Base-by-base conservation (phyloP, 805 yeast species). In the Barnettozyma sucrosica region DNA sequence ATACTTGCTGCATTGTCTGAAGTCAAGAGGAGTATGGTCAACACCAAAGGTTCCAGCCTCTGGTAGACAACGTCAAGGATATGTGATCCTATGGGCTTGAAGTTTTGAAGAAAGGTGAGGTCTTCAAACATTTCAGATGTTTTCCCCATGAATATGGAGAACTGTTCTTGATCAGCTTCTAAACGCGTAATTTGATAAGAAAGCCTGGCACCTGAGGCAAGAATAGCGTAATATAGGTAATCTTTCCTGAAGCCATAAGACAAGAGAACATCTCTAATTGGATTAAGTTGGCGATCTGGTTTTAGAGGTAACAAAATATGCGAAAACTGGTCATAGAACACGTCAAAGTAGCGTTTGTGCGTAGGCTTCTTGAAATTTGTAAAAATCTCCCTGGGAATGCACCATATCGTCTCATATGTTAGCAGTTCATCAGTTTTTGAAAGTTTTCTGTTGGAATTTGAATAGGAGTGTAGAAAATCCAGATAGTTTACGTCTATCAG, bases 301-400 rank as follows among this genome's bases (percentile, higher is more conserved):
- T 28, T 28, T 7, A 28, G 4, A 13, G 66, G 66, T 45, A 59
- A 37, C 11, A 60, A 32, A 7, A 56, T 43, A 28, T 52, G 51
- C 7, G 63, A 51, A 28, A 59, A 56, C 21, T 55, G 56, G 5
- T 49, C 45, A 37, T 54, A 57, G 33, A 61, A 62, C 10, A 55
- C 40, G 24, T 53, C 52, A 33, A 62, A 49, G 42, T 61, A 62
- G 3, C 44, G 20, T 21, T 37, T 50, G 21, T 57, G 58, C 7
- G 53, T 28, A 2, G 54, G 50, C 8, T 58, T 57, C 20, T 52
- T 49, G 19, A 51, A 36, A 1, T 44, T 45, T 1, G 47, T 45
- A 42, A 57, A 56, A 16, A 55, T 40, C 20, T 28, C 32, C 14
- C 32, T 28, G 4, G 32, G 32, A 8, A 28, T 16, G 5, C 16